Base-by-base conservation (phyloP, 768 basidiomycete genomes). In the Scleroderma bovista region DNA sequence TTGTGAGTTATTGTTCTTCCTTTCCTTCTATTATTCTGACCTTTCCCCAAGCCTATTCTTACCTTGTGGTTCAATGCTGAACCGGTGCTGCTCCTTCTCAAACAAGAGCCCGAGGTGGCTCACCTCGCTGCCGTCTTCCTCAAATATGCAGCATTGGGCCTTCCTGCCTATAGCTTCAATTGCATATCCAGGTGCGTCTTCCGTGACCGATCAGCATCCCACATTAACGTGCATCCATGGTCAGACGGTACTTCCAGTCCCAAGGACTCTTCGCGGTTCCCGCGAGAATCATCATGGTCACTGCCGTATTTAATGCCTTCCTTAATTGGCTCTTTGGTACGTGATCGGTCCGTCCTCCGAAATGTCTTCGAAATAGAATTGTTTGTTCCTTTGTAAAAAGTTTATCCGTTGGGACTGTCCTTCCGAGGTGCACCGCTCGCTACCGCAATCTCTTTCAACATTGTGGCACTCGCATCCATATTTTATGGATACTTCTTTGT, bases 391-490 rank as follows among this genome's bases (percentile, higher is more conserved):
- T n/a, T n/a, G n/a, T n/a, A n/a, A 19, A 1, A 24, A 65, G 65
- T 65, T 2, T 60, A 78, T 31, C 72, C 80, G 5, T 70, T 96
- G 50, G 75, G 86, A 13, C 72, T 97, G 3, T 94, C 94, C 1
- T 98, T 90, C 67, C 81, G 88, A 45, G 95, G 95, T 12, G 95
- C 93, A 3, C 95, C 95, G 0, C 74, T 97, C 17, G 88, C 94
- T 2, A 93, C 93, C 2, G 83, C 88, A 0, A 75, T 94, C 42
- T 88, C 88, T 11, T 90, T 93, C 70, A 95, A 94, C 64, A 73
- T 95, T 19, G 83, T 93, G 37, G 73, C 81, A 0, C 48, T 79
- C 39, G 62, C 77, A 48, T 88, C 81, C 1, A 70, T 88, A 42
- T 46, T 74, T 29, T 90, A 88, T 50, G 87, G 81, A 7, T 62